Conservation (phyloP, 441 rosid genomes). For the Dalechampia spathulata region DNA sequence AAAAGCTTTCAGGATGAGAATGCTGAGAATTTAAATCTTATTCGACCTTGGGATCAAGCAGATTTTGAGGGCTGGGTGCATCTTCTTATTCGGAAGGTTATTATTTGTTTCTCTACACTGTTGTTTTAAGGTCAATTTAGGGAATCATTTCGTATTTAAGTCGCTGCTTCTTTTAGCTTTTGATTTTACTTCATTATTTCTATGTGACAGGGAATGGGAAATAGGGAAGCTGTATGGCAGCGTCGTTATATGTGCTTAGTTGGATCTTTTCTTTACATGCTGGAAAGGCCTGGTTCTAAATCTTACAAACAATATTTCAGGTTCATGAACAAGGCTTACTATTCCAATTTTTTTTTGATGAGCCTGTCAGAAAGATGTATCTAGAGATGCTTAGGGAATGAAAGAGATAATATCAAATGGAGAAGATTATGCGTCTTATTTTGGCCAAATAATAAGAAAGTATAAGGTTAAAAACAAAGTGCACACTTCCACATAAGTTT, state of each 20-base stretch:
- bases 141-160: not conserved
- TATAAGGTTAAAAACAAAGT: not conserved
- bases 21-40: constrained; percentile 38
- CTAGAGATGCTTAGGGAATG: not conserved
- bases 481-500: not conserved
- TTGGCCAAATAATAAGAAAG: not conserved
- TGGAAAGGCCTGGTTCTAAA: constrained; percentile 68
- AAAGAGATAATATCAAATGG: too few relatives aligned
- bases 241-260: constrained; percentile 79
- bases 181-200: constrained; percentile 12
- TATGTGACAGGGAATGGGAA: constrained; percentile 65
- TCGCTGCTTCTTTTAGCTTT: constrained; percentile 13
- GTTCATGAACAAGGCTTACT: constrained; percentile 35
- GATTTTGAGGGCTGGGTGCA: constrained; percentile 96
- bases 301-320: constrained; percentile 90
- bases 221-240: constrained; percentile 97
- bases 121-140: not conserved
- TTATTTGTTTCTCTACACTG: constrained; percentile 4
- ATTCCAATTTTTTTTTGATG: constrained; percentile 14
- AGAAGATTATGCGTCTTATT: not conserved
- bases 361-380: not conserved
- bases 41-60: constrained; percentile 80
- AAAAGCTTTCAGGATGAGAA: constrained; percentile 75
- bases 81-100: constrained; percentile 81
- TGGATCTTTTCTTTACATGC: constrained; percentile 82